Evolutionary conservation across 768 basidiomycete species (phyloP).

Genomic region (Amanita fuliginea): DNA sequence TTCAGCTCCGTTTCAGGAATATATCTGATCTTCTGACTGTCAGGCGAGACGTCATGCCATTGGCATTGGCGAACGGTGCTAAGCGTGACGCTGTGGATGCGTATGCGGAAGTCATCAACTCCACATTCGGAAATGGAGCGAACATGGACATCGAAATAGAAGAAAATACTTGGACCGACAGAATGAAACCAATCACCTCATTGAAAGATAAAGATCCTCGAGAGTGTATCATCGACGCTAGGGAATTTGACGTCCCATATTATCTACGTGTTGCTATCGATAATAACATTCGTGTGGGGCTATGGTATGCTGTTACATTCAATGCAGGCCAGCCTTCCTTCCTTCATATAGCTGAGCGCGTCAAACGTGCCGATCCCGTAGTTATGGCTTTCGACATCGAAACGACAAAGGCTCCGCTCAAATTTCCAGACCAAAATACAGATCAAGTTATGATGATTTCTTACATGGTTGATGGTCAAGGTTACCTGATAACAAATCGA

Average conservation of each 20-base stretch:
- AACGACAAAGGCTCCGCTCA: conserved; percentile 98
- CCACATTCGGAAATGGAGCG: conserved; percentile 42
- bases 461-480: conserved; percentile 98
- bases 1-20: conserved; percentile 86
- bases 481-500: conserved; percentile 93
- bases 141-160: conserved; percentile 62
- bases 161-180: conserved; percentile 37
- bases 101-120: conserved; percentile 91
- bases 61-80: conserved; percentile 82
- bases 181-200: conserved; percentile 17
- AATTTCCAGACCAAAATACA: conserved; percentile 91
- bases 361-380: conserved; percentile 97
- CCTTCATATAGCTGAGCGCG: conserved; percentile 63
- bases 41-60: conserved; percentile 78
- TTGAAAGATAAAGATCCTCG: conserved; percentile 67
- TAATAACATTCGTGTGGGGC: conserved; percentile 91
- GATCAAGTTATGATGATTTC: conserved; percentile 99
- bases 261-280: conserved; percentile 99
- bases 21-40: conserved; percentile 86
- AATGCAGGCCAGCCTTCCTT: conserved; percentile 71
- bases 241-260: conserved; percentile 96
- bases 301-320: conserved; percentile 94
- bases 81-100: conserved; percentile 95
- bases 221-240: conserved; percentile 86
- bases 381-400: conserved; percentile 99